Base-by-base conservation (phyloP, 805 yeast genomes). In the Sporopachydermia quercuum region DNA sequence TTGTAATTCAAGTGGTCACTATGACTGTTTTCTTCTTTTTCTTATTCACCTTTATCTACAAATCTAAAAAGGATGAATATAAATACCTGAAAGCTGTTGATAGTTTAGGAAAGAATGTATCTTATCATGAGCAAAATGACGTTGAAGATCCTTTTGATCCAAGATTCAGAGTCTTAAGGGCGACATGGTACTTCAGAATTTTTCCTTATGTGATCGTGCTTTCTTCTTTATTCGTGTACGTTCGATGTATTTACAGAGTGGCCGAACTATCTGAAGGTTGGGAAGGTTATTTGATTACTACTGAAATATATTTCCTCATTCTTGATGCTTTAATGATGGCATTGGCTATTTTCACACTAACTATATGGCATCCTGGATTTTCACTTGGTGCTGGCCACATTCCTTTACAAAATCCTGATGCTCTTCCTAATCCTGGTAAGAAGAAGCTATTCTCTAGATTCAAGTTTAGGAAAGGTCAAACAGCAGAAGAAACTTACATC, bases 251-350 rank as follows among this genome's bases (percentile, higher is more conserved):
- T 35, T 84, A 81, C 57, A 70, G 94, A 52, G 66, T 82, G 19
- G 66, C 71, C 33, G 95, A 85, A 56, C 62, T 85, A 42, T 56
- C 75, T 2, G 74, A 76, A 50, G 89, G 87, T 11, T 82, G 87
- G 79, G 43, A 51, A 4, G 89, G 94, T 1, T 63, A 56, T 42
- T 60, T 85, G 48, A 78, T 81, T 38, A 61, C 65, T 2, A 72
- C 70, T 40, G 85, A 79, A 52, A 55, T 62, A 37, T 76, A 69
- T 48, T 71, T 78, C 48, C 60, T 78, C 52, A 62, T 69, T 14
- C 56, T 78, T 15, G 87, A 79, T 47, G 76, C 75, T 2, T 50
- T 78, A 40, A 72, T 78, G 79, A 66, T 78, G 57, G 52, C 70
- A 0, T 36, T 76, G 3, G 71, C 78, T 1, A 52, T 57, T 34